Evolutionary conservation across 768 basidiomycete genomes (phyloP).

Genomic region (Clathrus columnatus): DNA sequence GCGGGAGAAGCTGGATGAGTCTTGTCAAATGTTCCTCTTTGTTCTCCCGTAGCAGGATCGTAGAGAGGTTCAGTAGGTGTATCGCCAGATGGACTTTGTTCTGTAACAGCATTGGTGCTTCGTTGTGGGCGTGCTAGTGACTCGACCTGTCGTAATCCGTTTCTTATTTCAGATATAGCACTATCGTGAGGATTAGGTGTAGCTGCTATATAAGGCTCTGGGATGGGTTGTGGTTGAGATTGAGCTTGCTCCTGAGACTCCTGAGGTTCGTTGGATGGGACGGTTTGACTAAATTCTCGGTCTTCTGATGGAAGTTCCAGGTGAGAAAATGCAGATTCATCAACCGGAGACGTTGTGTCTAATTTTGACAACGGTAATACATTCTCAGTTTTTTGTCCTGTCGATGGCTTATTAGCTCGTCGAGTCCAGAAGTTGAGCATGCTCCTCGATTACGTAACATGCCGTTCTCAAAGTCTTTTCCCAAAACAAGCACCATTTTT

Average conservation of each 20-base stretch:
- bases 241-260: background rate
- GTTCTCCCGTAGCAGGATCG: slow-evolving; percentile 42
- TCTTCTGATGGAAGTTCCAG: background rate
- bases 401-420: background rate
- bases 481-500: no score
- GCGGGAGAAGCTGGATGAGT: slow-evolving; percentile 5
- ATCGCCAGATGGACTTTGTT: slow-evolving; percentile 1
- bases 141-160: slow-evolving; percentile 17
- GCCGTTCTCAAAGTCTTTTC: no score
- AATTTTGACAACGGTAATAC: background rate
- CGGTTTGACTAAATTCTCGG: background rate
- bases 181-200: slow-evolving; percentile 52
- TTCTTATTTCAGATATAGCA: slow-evolving; percentile 45
- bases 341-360: background rate
- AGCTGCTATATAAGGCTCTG: background rate
- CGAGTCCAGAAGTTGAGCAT: background rate
- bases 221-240: background rate
- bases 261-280: background rate
- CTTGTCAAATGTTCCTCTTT: slow-evolving; percentile 30
- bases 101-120: no score
- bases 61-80: slow-evolving; percentile 22
- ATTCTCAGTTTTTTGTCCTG: background rate
- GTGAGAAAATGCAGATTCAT: background rate
- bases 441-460: background rate
- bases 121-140: slow-evolving; percentile 13